Evolutionary conservation across 371 early-diverging fungal genomes (phyloP), one percentile per base, ranked within the genome.

Genomic region (Actinomortierella ambigua): DNA sequence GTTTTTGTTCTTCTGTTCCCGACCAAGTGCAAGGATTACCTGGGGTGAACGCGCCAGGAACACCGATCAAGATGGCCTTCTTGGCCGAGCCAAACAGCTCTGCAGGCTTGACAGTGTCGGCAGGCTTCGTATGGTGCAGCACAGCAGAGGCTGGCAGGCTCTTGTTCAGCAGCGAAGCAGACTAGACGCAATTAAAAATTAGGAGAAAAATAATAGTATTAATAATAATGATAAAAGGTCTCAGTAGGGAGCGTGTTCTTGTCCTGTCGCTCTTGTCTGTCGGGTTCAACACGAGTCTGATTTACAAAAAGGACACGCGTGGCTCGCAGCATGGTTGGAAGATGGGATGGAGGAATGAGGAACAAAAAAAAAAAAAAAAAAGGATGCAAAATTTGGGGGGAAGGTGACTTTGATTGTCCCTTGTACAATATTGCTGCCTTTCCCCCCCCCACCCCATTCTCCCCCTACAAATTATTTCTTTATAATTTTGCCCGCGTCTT

Each of bases 41-140:
- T 46, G 88, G 88, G 2, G 88, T 88, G 47, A 89, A 89, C 1
- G 88, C 90, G 39, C 85, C 85, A 20, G 85, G 87, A n/a, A 85
- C 84, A 22, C 81, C 83, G 57, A 86, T 77, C 17, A 86, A 75
- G 53, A 85, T 68, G 40, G 81, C 82, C 58, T 79, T 80, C 28
- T 80, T 80, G 51, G 57, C 76, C 15, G 63, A 58, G 20, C 66
- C 73, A 75, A 83, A 83, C 17, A 82, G 67, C 24, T 83, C 82
- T 0, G 66, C 73, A 1, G 79, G 76, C 20, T 69, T 68, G 50
- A 81, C 66, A 2, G 68, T 68, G 52, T 80, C 80, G 13, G 76
- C 69, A 40, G 85, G 83, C 26, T 75, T 77, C 20, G 69, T 59
- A 49, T 73, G 70, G 18, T 81, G 80, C 39, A 83, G 73, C 3